Percentiles rank a stretch among this genome's conserved stretches.
These are phyloP conservation scores for Linnemannia zychae DNA, from an alignment of 192 early-diverging fungal genomes.

Conservation along the genomic window DNA sequence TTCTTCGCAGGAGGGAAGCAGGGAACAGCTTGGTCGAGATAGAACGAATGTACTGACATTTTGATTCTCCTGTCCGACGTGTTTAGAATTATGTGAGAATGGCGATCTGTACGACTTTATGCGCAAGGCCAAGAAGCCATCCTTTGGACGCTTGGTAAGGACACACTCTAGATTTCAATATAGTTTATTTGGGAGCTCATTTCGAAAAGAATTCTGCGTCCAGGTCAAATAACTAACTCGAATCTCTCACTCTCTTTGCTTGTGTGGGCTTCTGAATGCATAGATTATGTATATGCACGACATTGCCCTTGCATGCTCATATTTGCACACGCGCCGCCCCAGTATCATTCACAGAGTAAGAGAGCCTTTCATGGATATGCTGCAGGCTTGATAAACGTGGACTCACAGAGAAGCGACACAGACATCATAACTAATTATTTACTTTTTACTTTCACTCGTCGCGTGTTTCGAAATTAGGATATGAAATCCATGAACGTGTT, in stretches of 20 bases:
- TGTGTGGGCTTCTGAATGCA: neutral
- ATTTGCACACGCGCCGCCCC: constrained; percentile 79
- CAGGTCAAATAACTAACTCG: too few species aligned
- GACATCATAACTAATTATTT: neutral
- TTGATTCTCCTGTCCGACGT: neutral
- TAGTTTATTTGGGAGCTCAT: too few species aligned
- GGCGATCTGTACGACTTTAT: constrained; percentile 85
- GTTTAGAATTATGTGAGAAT: constrained; percentile 76
- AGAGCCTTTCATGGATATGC: neutral
- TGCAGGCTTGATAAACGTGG: neutral
- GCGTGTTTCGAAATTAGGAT: constrained; percentile 57
- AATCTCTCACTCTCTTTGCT: neutral
- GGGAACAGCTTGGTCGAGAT: neutral
- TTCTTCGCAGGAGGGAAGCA: neutral
- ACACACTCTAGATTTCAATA: neutral
- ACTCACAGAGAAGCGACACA: neutral
- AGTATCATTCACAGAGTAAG: constrained; percentile 80
- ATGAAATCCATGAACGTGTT: constrained; percentile 87
- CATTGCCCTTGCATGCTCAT: constrained; percentile 80
- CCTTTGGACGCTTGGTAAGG: constrained; percentile 72
- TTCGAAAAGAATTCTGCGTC: too few species aligned
- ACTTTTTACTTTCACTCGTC: neutral
- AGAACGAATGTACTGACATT: neutral
- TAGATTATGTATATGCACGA: constrained; percentile 85
- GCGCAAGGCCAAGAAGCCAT: constrained; percentile 71